Conservation (phyloP, 495 filamentous ascomycete species). For the Aspergillus sparsus region DNA sequence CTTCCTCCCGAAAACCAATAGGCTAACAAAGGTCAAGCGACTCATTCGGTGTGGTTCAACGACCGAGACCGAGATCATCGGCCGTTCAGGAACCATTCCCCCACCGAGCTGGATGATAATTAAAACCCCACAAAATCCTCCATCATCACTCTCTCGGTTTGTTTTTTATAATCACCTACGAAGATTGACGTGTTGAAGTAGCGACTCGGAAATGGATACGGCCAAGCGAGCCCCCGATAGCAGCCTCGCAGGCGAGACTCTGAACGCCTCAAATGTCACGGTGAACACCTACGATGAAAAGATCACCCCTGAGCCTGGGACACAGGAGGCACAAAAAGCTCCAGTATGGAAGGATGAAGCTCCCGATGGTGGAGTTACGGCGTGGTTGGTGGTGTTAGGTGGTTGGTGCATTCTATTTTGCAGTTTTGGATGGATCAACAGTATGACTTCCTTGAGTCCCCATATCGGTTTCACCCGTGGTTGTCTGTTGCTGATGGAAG, state of each 20-base stretch:
- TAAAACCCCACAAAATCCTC: not conserved
- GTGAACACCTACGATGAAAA: not conserved
- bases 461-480: not conserved
- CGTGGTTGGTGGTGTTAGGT: constrained; percentile 46
- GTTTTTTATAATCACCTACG: too few relatives aligned
- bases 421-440: constrained; percentile 50
- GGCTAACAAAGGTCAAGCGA: too few relatives aligned
- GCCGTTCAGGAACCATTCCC: not conserved
- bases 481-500: not conserved
- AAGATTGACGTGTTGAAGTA: too few relatives aligned
- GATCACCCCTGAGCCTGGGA: not conserved
- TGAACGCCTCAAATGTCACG: not conserved
- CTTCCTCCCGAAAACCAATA: too few relatives aligned
- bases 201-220: too few relatives aligned
- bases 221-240: too few relatives aligned
- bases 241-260: too few relatives aligned
- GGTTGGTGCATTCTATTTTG: constrained; percentile 41
- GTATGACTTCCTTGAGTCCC: constrained; percentile 24
- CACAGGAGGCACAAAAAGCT: not conserved
- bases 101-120: not conserved
- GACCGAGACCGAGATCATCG: not conserved
- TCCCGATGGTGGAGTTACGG: constrained; percentile 41
- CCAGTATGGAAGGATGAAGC: not conserved
- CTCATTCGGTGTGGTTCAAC: not conserved
- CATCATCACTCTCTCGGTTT: not conserved